Evolutionary conservation across 441 rosid genomes (phyloP).

Genomic region (Erodium trifolium): DNA sequence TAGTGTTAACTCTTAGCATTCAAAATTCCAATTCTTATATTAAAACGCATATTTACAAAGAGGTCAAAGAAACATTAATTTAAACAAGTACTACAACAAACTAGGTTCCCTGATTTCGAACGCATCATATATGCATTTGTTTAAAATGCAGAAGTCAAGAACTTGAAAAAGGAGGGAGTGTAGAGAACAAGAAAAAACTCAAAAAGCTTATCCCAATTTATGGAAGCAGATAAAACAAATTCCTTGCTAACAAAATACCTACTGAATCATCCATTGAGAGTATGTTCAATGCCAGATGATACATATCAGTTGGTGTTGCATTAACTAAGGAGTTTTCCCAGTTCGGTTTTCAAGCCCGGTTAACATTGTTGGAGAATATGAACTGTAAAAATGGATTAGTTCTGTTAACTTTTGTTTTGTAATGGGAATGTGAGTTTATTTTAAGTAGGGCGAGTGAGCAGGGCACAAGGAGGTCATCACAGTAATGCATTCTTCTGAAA

Average conservation of each 20-base stretch:
- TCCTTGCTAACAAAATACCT: neutral
- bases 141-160: neutral
- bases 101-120: neutral
- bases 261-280: neutral
- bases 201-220: neutral
- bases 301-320: neutral
- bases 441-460: slow-evolving; percentile 2
- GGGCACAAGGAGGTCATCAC: neutral
- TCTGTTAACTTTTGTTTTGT: neutral
- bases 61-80: neutral
- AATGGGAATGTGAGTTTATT: neutral
- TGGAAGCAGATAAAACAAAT: neutral
- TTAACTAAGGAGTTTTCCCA: too few relatives aligned
- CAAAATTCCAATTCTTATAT: neutral
- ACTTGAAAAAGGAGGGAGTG: neutral
- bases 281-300: neutral
- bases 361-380: neutral
- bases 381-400: neutral
- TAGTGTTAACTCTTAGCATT: neutral
- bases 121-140: too few relatives aligned
- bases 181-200: neutral
- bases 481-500: neutral
- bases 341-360: too few relatives aligned
- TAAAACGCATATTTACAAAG: neutral
- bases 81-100: neutral